Percentiles rank a stretch among this genome's conserved stretches.
These are phyloP conservation scores for Actinidia chinensis DNA, from an alignment of 179 eudicot genomes.

Conservation along the genomic window DNA sequence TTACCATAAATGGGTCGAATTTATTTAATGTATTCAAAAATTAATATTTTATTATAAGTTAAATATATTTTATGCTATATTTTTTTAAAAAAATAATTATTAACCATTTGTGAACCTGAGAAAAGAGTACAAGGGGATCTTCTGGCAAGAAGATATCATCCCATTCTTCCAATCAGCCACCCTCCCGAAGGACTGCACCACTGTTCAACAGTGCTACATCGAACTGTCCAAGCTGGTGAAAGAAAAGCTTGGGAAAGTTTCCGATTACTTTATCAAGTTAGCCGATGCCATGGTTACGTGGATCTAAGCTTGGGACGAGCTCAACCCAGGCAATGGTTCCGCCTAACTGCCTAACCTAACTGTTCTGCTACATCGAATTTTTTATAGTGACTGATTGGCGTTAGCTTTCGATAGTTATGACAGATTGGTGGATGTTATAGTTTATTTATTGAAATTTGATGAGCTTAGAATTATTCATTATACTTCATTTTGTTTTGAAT, in stretches of 20 bases:
- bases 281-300: conserved; percentile 51
- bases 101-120: conserved; percentile 46
- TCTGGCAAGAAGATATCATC: conserved; percentile 52
- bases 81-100: too few relatives aligned
- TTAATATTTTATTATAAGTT: too few relatives aligned
- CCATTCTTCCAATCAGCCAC: conserved; percentile 41
- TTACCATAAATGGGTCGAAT: too few relatives aligned
- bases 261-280: conserved; percentile 40
- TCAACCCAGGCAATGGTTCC: conserved; percentile 31
- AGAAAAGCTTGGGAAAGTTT: conserved; percentile 38
- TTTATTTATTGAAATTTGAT: too few relatives aligned
- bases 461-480: too few relatives aligned
- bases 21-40: too few relatives aligned
- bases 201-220: conserved; percentile 43
- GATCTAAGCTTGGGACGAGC: conserved; percentile 54
- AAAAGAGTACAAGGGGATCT: conserved; percentile 48
- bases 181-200: conserved; percentile 43
- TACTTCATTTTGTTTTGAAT: too few relatives aligned
- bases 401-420: too few relatives aligned
- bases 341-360: conserved; percentile 2
- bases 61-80: too few relatives aligned
- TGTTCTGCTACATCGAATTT: conserved; percentile 16
- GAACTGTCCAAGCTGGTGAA: conserved; percentile 41
- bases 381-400: not conserved
- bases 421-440: too few relatives aligned